Percentiles rank a stretch among this genome's conserved stretches.
These are phyloP conservation scores for Penicillium fimorum DNA, from an alignment of 495 filamentous ascomycete genomes.

Conservation along the genomic window DNA sequence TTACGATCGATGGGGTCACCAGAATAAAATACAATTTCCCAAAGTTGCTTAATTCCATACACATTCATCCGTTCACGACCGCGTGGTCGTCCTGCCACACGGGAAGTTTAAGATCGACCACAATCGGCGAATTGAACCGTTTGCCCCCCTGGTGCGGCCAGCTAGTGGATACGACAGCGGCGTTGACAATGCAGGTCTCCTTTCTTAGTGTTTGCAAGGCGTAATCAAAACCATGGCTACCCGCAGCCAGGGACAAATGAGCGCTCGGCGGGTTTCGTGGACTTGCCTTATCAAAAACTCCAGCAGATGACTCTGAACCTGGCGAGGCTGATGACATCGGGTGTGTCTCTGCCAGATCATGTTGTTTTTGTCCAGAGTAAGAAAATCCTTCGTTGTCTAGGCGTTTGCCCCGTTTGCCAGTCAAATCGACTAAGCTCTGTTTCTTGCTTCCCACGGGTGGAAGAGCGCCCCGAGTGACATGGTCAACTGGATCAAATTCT, in stretches of 20 bases:
- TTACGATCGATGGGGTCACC: conserved; percentile 4
- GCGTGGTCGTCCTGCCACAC: conserved; percentile 38
- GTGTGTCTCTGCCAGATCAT: conserved; percentile 4
- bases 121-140: conserved; percentile 69
- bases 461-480: conserved; percentile 19
- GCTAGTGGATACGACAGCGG: conserved; percentile 65
- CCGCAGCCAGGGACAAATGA: conserved; percentile 10
- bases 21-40: not conserved
- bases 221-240: conserved; percentile 5
- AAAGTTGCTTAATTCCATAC: not conserved
- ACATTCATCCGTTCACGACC: conserved; percentile 8
- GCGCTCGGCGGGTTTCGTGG: not conserved
- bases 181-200: conserved; percentile 79
- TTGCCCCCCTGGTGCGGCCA: conserved; percentile 61
- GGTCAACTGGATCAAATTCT: conserved; percentile 8
- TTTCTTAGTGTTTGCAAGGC: conserved; percentile 47
- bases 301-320: conserved; percentile 14
- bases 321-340: conserved; percentile 13
- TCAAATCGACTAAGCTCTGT: conserved; percentile 57
- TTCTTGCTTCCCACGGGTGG: conserved; percentile 52
- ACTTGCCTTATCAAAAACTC: conserved; percentile 6
- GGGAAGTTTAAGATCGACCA: conserved; percentile 74
- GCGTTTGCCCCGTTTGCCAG: conserved; percentile 41
- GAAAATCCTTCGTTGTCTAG: conserved; percentile 42
- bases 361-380: not conserved